These are phyloP conservation scores for Naegleria gruberi DNA, from an alignment of 208 protist genomes.

Conservation along the genomic window DNA sequence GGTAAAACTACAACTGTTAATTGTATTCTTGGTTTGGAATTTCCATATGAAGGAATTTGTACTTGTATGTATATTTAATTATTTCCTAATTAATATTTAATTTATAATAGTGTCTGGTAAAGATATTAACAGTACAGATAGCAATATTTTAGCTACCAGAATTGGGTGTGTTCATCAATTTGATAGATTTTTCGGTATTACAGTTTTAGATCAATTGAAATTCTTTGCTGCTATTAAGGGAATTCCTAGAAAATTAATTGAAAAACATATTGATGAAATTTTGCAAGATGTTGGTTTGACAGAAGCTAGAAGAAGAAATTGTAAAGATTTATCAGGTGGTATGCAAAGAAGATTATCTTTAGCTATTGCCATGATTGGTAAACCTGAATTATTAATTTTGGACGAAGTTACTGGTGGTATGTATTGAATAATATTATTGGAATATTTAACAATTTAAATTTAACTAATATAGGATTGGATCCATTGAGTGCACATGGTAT, in stretches of 20 bases:
- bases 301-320: not conserved
- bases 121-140: not conserved
- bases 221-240: slow-evolving; percentile 37
- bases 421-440: slow-evolving; percentile 39
- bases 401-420: slow-evolving; percentile 45
- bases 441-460: too few species aligned
- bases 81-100: too few species aligned
- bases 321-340: slow-evolving; percentile 46
- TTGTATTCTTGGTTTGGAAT: slow-evolving; percentile 33
- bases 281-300: slow-evolving; percentile 12
- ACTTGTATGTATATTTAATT: not conserved
- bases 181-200: slow-evolving; percentile 13
- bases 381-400: slow-evolving; percentile 53
- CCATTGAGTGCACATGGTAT: slow-evolving; percentile 35
- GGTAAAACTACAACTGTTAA: slow-evolving; percentile 31
- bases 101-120: not conserved
- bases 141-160: not conserved
- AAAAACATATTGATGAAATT: not conserved
- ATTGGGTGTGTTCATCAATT: not conserved
- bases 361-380: slow-evolving; percentile 61
- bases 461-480: slow-evolving; percentile 19
- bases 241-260: slow-evolving; percentile 11
- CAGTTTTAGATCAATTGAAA: slow-evolving; percentile 34
- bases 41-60: slow-evolving; percentile 26
- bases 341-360: slow-evolving; percentile 59